These are phyloP conservation scores for Erythrobasidium yunnanense DNA, from an alignment of 768 basidiomycete genomes.

Conservation along the genomic window DNA sequence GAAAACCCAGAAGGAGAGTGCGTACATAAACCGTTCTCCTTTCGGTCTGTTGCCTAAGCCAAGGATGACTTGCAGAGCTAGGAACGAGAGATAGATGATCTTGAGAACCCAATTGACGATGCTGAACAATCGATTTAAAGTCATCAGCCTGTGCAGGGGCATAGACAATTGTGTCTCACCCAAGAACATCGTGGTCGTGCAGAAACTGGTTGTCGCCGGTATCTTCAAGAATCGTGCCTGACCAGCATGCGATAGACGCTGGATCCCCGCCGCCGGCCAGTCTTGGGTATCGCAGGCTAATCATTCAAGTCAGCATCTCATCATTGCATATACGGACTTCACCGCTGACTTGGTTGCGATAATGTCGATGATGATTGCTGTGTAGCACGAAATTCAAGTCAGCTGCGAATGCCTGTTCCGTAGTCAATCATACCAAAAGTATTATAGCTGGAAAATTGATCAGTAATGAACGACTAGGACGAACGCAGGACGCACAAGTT, in stretches of 20 bases:
- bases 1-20: constrained; percentile 54
- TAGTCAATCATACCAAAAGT: background rate
- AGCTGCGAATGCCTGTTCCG: background rate
- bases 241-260: constrained; percentile 33
- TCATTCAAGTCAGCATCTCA: constrained; percentile 13
- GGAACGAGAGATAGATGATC: constrained; percentile 50
- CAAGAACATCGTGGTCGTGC: constrained; percentile 32
- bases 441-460: background rate
- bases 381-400: background rate
- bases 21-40: constrained; percentile 66
- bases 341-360: background rate
- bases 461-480: background rate
- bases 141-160: background rate
- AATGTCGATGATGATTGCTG: constrained; percentile 13
- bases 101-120: constrained; percentile 34
- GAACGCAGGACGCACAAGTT: constrained; percentile 45
- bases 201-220: constrained; percentile 23
- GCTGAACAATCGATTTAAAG: background rate
- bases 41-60: constrained; percentile 76
- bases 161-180: constrained; percentile 14
- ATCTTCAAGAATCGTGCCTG: constrained; percentile 33
- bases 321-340: constrained; percentile 22
- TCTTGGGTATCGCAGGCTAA: constrained; percentile 31
- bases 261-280: constrained; percentile 31
- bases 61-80: constrained; percentile 69